These are phyloP conservation scores for Starmerella bacillaris DNA, from an alignment of 805 yeast genomes.

Conservation along the genomic window DNA sequence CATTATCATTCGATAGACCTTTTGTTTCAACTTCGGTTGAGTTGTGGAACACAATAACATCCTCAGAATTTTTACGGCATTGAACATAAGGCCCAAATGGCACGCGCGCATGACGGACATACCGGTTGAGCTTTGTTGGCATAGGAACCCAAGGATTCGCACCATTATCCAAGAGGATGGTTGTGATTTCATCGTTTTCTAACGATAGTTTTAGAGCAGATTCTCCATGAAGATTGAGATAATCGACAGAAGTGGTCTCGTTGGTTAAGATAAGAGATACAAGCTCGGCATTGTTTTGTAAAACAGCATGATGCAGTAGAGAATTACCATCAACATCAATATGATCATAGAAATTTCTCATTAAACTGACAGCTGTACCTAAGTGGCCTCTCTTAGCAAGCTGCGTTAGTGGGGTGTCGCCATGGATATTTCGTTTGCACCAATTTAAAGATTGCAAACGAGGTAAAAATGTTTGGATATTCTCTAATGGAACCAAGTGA, in stretches of 20 bases:
- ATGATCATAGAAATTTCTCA: constrained; percentile 30
- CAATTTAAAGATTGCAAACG: constrained; percentile 33
- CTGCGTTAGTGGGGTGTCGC: background rate
- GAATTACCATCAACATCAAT: constrained; percentile 59
- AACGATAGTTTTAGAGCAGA: constrained; percentile 55
- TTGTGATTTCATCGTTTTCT: constrained; percentile 43
- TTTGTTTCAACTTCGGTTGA: too few relatives aligned
- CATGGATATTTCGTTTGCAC: constrained; percentile 20
- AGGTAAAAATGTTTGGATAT: background rate
- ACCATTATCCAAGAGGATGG: constrained; percentile 33
- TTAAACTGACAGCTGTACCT: constrained; percentile 1
- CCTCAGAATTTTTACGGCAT: too few relatives aligned
- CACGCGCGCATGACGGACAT: background rate
- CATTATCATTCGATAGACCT: too few relatives aligned
- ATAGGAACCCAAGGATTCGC: constrained; percentile 26
- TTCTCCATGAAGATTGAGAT: constrained; percentile 36
- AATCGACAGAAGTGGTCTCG: constrained; percentile 38
- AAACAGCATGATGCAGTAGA: constrained; percentile 50
- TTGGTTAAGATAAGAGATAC: constrained; percentile 2
- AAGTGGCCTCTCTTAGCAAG: constrained; percentile 3
- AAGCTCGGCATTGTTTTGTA: constrained; percentile 20
- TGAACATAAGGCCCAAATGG: background rate
- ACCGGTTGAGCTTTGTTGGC: background rate
- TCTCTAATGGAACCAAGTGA: background rate
- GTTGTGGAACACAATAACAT: too few relatives aligned